These are phyloP conservation scores for Tetrapisispora iriomotensis DNA, from an alignment of 805 yeast species.

Conservation along the genomic window DNA sequence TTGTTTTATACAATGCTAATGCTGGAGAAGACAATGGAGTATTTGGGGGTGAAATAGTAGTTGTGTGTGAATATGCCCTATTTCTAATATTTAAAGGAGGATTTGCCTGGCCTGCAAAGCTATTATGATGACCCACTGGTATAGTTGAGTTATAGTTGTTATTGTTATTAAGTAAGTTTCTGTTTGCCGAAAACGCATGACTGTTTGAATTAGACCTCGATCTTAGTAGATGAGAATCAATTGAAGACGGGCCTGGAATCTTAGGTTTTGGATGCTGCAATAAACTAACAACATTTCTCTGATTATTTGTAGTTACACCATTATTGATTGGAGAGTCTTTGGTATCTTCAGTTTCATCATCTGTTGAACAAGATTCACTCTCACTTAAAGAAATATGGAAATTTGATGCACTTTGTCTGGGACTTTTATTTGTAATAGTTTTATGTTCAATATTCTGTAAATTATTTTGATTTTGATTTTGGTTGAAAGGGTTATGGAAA, in stretches of 20 bases:
- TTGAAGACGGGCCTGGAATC: constrained; percentile 2
- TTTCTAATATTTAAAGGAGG: constrained; percentile 1
- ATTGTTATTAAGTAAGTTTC: background rate
- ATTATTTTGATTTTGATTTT: background rate
- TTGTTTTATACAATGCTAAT: background rate
- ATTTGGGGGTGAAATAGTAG: background rate
- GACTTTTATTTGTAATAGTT: background rate
- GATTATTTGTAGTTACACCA: background rate
- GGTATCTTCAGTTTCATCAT: constrained; percentile 16
- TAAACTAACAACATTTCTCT: background rate
- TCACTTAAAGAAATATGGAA: constrained; percentile 24
- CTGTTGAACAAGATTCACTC: constrained; percentile 20
- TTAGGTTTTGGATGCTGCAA: constrained; percentile 1
- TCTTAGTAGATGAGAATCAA: constrained; percentile 12
- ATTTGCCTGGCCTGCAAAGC: background rate
- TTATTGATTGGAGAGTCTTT: background rate
- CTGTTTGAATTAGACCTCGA: constrained; percentile 10
- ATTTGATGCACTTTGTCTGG: constrained; percentile 5
- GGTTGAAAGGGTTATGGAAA: background rate
- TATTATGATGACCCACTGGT: background rate
- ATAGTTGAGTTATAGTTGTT: background rate
- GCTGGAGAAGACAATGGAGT: constrained; percentile 1
- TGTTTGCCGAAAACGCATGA: constrained; percentile 4
- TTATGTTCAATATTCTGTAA: background rate
- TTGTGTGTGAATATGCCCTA: constrained; percentile 4